phyloP scores from a whole-genome alignment of 495 filamentous ascomycete genomes.

The Aspergillus funiculosus region DNA sequence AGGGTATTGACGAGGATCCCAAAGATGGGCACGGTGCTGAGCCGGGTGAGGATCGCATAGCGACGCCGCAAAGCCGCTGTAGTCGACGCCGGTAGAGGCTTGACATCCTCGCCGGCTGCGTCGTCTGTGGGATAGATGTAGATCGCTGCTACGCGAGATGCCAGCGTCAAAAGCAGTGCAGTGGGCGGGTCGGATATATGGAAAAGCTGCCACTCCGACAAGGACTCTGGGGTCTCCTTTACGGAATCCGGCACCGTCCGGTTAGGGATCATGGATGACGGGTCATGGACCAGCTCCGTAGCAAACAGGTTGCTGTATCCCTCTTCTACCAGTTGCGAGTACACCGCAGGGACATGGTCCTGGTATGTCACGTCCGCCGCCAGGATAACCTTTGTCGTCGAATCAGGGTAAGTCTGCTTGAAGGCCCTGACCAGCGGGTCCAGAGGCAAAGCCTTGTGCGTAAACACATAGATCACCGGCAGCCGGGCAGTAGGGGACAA shows the following conservation, averaged over 20 bases:
- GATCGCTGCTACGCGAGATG: conserved; percentile 70
- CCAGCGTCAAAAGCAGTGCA: conserved; percentile 78
- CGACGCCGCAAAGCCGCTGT: conserved; percentile 65
- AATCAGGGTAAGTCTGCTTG: conserved; percentile 59
- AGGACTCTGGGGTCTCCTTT: conserved; percentile 39
- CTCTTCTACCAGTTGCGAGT: conserved; percentile 40
- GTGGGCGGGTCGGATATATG: conserved; percentile 84
- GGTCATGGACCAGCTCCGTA: conserved; percentile 70
- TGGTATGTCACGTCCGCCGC: conserved; percentile 88
- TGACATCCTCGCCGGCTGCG: conserved; percentile 25
- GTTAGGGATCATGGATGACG: conserved; percentile 80
- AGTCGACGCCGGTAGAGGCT: conserved; percentile 47
- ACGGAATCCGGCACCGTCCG: conserved; percentile 55
- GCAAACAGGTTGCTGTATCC: conserved; percentile 68
- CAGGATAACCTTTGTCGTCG: conserved; percentile 60
- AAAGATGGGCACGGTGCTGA: conserved; percentile 75
- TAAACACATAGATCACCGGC: conserved; percentile 91
- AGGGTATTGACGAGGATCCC: conserved; percentile 95
- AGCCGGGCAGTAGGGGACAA: conserved; percentile 84
- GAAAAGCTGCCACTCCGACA: conserved; percentile 73
- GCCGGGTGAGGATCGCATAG: conserved; percentile 77
- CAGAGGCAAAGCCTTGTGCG: conserved; percentile 57
- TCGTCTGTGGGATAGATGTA: conserved; percentile 67
- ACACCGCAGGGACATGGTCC: conserved; percentile 56
- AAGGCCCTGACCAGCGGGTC: conserved; percentile 56